A percentile compares a stretch with the other conserved stretches of the same genome.
Conservation (phyloP, 2,329 filamentous ascomycete species). For the Paecilomyces fulvus region DNA sequence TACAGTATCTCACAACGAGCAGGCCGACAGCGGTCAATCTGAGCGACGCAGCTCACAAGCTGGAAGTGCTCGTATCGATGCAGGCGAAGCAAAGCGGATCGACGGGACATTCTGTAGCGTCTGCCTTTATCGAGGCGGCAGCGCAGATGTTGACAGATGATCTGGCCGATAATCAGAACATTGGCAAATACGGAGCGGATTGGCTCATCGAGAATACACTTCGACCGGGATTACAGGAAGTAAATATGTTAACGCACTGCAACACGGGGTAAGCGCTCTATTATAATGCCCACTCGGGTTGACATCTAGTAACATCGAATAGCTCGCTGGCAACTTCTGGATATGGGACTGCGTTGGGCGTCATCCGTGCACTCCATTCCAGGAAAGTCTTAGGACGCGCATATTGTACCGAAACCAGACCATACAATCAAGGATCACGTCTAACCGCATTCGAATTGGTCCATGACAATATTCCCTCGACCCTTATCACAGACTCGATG, state of each 20-base stretch:
- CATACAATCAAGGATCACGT: constrained; percentile 94
- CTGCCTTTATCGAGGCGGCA: constrained; percentile 67
- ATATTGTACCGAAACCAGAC: constrained; percentile 93
- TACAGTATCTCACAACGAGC: constrained; percentile 82
- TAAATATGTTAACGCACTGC: constrained; percentile 93
- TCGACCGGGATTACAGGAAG: constrained; percentile 43
- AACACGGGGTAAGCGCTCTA: constrained; percentile 67
- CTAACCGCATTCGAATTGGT: constrained; percentile 95
- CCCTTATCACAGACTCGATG: constrained; percentile 94
- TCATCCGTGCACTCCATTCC: constrained; percentile 73
- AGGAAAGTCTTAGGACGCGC: constrained; percentile 64
- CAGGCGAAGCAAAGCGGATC: constrained; percentile 26
- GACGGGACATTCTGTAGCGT: constrained; percentile 45
- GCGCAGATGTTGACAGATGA: constrained; percentile 84
- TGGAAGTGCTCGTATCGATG: constrained; percentile 57
- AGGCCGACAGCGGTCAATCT: constrained; percentile 93
- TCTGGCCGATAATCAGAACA: constrained; percentile 75
- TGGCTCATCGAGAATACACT: constrained; percentile 63
- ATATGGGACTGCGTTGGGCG: constrained; percentile 92
- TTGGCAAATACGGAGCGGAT: constrained; percentile 71
- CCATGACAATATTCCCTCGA: constrained; percentile 83
- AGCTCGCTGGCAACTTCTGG: constrained; percentile 90
- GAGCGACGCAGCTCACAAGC: constrained; percentile 74
- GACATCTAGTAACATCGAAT: constrained; percentile 1
- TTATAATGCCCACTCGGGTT: neutral